Conservation (phyloP, 129 eudicot species). For the carrot (Daucus carota) region DNA sequence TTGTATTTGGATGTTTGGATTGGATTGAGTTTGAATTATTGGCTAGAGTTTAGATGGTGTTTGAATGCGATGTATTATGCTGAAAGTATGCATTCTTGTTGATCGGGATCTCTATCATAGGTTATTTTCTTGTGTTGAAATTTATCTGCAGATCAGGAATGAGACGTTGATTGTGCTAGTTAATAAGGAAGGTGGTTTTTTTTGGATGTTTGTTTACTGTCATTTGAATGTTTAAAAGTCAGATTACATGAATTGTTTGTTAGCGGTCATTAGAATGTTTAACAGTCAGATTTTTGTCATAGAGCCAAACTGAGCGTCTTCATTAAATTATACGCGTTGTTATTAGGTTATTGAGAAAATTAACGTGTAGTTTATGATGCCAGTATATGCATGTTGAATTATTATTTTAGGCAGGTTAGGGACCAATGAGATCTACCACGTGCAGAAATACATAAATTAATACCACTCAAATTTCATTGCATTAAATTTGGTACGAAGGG, state of each 20-base stretch:
- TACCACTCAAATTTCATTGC: background rate
- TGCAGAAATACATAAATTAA: background rate
- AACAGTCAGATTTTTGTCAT: background rate
- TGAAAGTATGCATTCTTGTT: background rate
- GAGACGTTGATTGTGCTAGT: background rate
- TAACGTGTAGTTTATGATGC: background rate
- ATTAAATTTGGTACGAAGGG: background rate
- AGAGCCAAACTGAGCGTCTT: background rate
- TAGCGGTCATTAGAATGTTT: background rate
- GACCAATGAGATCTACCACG: background rate
- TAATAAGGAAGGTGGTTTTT: background rate
- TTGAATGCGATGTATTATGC: background rate
- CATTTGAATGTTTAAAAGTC: background rate
- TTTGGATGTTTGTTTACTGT: background rate
- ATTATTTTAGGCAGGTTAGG: background rate
- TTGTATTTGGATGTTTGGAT: background rate
- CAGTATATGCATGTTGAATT: background rate
- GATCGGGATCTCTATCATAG: background rate
- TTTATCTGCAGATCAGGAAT: background rate
- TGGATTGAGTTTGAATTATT: background rate
- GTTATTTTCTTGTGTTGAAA: background rate
- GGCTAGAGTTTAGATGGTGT: background rate
- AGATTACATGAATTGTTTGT: background rate
- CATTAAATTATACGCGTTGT: background rate
- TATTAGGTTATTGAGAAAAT: background rate